These are phyloP conservation scores for Paraglomus occultum DNA, from an alignment of 192 early-diverging fungal species.

Conservation along the genomic window DNA sequence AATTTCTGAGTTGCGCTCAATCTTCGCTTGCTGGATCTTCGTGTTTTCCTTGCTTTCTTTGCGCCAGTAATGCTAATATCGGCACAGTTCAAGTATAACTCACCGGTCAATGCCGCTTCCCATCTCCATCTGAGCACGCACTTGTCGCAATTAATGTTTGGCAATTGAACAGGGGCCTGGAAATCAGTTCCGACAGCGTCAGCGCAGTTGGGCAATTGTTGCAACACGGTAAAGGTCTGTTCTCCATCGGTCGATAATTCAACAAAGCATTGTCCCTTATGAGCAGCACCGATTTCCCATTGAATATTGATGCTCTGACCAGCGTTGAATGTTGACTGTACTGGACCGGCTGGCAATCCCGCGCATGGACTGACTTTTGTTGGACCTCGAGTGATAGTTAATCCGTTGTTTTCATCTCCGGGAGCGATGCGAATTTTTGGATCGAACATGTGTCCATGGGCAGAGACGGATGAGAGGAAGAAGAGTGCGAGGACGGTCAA, in stretches of 20 bases:
- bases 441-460: constrained; percentile 12
- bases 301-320: constrained; percentile 3
- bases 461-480: background rate
- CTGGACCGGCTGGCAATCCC: background rate
- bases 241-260: constrained; percentile 9
- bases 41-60: background rate
- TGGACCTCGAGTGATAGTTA: constrained; percentile 3
- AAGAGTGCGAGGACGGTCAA: background rate
- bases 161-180: background rate
- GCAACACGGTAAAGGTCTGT: constrained; percentile 1
- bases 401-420: constrained; percentile 7
- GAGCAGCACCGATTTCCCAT: constrained; percentile 23
- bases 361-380: constrained; percentile 18
- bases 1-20: no score
- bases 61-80: constrained; percentile 5
- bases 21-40: background rate
- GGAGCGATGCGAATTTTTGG: background rate
- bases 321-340: background rate
- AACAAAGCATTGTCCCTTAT: constrained; percentile 16
- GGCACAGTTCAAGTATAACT: constrained; percentile 27
- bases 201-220: constrained; percentile 5
- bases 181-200: constrained; percentile 1
- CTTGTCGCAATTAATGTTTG: background rate
- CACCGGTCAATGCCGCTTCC: constrained; percentile 16
- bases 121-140: constrained; percentile 11